Percentiles rank a stretch among this genome's conserved stretches.
These are phyloP conservation scores for Coffea eugenioides DNA, from an alignment of 257 asterid species.

Conservation along the genomic window DNA sequence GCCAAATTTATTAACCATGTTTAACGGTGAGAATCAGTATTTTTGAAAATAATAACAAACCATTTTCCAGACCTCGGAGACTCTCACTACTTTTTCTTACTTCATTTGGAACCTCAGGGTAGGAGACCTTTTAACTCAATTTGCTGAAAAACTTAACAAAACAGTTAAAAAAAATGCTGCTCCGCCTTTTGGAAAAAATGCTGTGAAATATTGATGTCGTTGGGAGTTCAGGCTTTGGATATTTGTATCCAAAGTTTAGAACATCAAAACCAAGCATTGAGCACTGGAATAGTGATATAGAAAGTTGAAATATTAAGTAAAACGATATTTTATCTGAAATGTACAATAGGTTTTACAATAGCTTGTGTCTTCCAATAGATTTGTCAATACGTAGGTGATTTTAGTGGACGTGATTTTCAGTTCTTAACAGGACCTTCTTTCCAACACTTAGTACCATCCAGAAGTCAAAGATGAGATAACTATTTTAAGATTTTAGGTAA, in stretches of 20 bases:
- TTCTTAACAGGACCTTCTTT: not conserved
- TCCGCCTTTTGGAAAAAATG: not conserved
- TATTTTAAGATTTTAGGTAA: not conserved
- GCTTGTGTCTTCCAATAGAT: too few relatives aligned
- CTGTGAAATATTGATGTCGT: not conserved
- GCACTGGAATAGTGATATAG: not conserved
- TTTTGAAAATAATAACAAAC: not conserved
- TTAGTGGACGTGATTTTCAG: not conserved
- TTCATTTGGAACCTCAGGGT: not conserved
- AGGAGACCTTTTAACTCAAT: too few relatives aligned
- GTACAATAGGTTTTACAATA: too few relatives aligned
- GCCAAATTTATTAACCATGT: not conserved
- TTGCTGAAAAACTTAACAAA: too few relatives aligned
- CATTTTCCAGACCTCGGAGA: not conserved
- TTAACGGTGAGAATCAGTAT: not conserved
- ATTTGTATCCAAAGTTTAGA: not conserved
- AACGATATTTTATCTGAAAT: not conserved
- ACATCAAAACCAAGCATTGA: not conserved
- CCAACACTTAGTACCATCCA: not conserved
- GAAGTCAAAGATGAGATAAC: not conserved
- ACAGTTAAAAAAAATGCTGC: too few relatives aligned
- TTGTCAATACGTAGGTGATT: not conserved
- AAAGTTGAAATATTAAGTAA: too few relatives aligned
- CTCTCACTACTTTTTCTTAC: not conserved
- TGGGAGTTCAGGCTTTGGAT: not conserved